Conservation (phyloP, 2,329 filamentous ascomycete species). For the Ophiostoma novo-ulmi region DNA sequence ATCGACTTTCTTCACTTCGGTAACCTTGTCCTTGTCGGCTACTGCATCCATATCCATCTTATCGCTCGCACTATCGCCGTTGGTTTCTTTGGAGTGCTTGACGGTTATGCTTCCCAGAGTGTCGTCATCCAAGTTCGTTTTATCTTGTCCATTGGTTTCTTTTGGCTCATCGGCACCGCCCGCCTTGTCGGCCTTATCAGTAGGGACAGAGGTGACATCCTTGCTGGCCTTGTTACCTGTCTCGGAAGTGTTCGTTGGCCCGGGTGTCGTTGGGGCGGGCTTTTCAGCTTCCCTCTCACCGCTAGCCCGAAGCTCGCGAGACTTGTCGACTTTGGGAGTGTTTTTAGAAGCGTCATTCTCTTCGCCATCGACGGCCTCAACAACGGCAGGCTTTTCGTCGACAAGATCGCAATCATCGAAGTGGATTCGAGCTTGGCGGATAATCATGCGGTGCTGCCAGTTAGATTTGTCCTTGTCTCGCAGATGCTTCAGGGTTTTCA, state of each 20-base stretch:
- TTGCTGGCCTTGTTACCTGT: background rate
- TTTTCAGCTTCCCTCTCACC: slow-evolving; percentile 1
- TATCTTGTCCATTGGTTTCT: slow-evolving; percentile 30
- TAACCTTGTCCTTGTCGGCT: background rate
- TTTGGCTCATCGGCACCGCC: slow-evolving; percentile 31
- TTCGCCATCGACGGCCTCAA: slow-evolving; percentile 3
- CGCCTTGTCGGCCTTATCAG: slow-evolving; percentile 29
- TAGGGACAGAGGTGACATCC: background rate
- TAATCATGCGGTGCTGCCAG: slow-evolving; percentile 90
- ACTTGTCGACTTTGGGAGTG: background rate
- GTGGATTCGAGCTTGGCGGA: slow-evolving; percentile 59
- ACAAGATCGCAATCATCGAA: slow-evolving; percentile 35
- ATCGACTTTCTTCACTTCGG: background rate
- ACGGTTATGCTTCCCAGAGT: background rate
- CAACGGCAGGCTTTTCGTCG: slow-evolving; percentile 3
- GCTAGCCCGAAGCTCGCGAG: background rate
- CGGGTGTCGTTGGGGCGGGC: background rate
- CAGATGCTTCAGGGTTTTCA: slow-evolving; percentile 47
- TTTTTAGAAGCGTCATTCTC: background rate
- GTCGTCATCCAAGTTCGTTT: slow-evolving; percentile 14
- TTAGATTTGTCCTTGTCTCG: slow-evolving; percentile 80
- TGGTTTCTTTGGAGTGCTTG: background rate
- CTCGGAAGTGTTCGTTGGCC: background rate
- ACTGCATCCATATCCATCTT: background rate
- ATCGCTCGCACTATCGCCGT: background rate